A percentile compares a stretch with the other conserved stretches of the same genome.
These are phyloP conservation scores for Choanephora cucurbitarum DNA, from an alignment of 371 early-diverging fungal species.

Conservation along the genomic window DNA sequence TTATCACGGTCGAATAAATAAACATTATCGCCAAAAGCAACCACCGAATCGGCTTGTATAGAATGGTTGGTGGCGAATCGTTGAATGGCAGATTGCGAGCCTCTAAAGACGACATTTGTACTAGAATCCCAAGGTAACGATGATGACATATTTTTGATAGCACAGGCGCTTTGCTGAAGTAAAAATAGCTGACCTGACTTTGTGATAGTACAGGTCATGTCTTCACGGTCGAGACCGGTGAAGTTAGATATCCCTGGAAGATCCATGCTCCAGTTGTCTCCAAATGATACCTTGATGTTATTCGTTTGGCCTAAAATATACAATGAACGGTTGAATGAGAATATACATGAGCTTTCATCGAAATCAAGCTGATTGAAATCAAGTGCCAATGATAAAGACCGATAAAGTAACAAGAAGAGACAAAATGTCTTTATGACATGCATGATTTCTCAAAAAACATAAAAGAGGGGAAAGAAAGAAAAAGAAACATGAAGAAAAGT, in stretches of 20 bases:
- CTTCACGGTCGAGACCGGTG: slow-evolving; percentile 1
- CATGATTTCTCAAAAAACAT: background rate
- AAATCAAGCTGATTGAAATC: background rate
- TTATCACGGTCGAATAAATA: too few relatives aligned
- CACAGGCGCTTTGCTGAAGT: background rate
- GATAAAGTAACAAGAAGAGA: background rate
- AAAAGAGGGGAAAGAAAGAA: background rate
- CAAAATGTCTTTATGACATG: background rate
- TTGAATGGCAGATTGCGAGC: background rate
- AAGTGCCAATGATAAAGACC: background rate
- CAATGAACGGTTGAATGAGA: background rate
- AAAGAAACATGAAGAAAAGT: too few relatives aligned
- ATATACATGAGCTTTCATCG: background rate
- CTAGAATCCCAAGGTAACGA: background rate
- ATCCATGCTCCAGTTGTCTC: background rate
- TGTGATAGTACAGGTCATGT: slow-evolving; percentile 9
- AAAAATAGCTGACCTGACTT: slow-evolving; percentile 13
- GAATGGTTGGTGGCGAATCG: background rate
- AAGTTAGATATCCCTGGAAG: slow-evolving; percentile 5
- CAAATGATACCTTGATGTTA: slow-evolving; percentile 3
- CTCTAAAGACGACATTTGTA: slow-evolving; percentile 10
- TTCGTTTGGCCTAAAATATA: slow-evolving; percentile 4
- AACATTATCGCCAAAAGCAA: too few relatives aligned
- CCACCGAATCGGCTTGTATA: background rate
- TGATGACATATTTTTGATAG: slow-evolving; percentile 2